A percentile compares a stretch with the other conserved stretches of the same genome.
phyloP scores from a whole-genome alignment of 1,139 yeast genomes.

The Magnusiomyces clavatus region DNA sequence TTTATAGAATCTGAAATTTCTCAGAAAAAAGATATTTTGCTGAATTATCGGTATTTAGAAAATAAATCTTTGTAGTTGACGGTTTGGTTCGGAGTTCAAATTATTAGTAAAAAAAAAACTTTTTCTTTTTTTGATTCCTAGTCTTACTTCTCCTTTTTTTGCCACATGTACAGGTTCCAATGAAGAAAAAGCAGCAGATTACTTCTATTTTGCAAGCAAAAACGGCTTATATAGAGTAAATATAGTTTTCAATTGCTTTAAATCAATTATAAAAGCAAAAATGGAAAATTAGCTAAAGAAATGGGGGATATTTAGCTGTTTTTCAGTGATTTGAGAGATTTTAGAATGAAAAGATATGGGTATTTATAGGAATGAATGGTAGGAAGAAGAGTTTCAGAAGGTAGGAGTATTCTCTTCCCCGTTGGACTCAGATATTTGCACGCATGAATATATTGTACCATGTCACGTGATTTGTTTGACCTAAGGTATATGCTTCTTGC shows the following conservation, averaged over 20 bases:
- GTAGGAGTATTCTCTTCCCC: constrained; percentile 13
- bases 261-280: no score
- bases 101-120: no score
- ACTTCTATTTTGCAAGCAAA: constrained; percentile 13
- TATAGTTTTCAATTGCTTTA: constrained; percentile 8
- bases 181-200: neutral
- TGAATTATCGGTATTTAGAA: no score
- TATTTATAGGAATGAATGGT: constrained; percentile 14
- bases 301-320: neutral
- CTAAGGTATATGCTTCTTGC: neutral
- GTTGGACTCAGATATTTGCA: no score
- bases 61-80: no score
- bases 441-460: no score
- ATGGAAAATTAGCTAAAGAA: constrained; percentile 5
- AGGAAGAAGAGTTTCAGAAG: constrained; percentile 18
- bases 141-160: no score
- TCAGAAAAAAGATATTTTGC: no score
- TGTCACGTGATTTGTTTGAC: no score
- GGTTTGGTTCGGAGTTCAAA: no score
- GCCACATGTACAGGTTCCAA: neutral
- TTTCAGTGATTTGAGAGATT: neutral
- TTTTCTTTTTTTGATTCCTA: no score
- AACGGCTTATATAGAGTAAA: constrained; percentile 11
- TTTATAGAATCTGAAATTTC: no score
- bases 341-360: neutral